phyloP scores from a whole-genome alignment of 106 monocot species.

The Dendrobium catenatum region DNA sequence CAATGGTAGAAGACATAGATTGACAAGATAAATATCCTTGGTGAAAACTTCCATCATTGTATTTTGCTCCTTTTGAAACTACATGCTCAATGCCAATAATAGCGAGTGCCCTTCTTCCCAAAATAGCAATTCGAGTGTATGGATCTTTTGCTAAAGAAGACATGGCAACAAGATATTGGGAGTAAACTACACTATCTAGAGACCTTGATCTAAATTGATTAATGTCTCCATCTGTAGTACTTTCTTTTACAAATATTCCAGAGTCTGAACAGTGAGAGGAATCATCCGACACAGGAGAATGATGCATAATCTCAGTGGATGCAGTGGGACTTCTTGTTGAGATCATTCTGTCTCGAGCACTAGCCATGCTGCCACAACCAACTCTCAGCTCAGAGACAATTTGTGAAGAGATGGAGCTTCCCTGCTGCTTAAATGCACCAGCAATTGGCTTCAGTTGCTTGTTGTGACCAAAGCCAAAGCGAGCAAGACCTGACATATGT shows the following conservation, averaged over 20 bases:
- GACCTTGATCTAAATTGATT: constrained; percentile 34
- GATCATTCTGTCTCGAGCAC: constrained; percentile 62
- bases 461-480: constrained; percentile 89
- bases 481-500: constrained; percentile 60
- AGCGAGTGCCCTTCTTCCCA: constrained; percentile 64
- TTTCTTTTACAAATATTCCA: constrained; percentile 63
- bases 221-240: constrained; percentile 53
- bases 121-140: constrained; percentile 56
- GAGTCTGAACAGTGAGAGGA: constrained; percentile 71
- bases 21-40: constrained; percentile 48
- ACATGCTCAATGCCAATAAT: constrained; percentile 90
- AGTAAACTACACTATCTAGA: constrained; percentile 47
- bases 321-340: constrained; percentile 64
- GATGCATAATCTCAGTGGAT: constrained; percentile 52
- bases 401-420: constrained; percentile 37
- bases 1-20: constrained; percentile 36
- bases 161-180: constrained; percentile 74
- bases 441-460: constrained; percentile 73
- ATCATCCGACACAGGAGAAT: constrained; percentile 62
- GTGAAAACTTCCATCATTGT: constrained; percentile 12
- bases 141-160: constrained; percentile 81
- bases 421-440: constrained; percentile 64
- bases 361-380: constrained; percentile 37
- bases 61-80: constrained; percentile 39
- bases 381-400: constrained; percentile 56